Conservation (phyloP, 225 moss, liverwort and hornwort genomes). For the Polytrichum formosum region DNA sequence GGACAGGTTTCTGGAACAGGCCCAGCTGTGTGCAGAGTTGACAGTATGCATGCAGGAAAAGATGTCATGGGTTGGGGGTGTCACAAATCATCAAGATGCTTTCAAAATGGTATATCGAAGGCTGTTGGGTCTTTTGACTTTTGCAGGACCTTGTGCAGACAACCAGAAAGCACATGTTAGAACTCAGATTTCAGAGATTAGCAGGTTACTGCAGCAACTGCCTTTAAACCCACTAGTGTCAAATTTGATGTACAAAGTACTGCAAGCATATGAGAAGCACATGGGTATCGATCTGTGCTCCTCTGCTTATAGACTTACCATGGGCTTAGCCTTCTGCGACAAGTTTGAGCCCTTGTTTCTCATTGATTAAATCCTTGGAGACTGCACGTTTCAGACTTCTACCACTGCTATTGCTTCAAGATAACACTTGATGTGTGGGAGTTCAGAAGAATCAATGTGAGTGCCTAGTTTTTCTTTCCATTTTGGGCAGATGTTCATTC, state of each 20-base stretch:
- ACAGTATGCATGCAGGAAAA: slow-evolving; percentile 60
- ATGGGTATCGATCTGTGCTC: slow-evolving; percentile 55
- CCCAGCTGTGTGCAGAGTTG: slow-evolving; percentile 55
- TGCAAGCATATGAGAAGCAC: slow-evolving; percentile 61
- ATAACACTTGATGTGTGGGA: no score
- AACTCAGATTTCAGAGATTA: slow-evolving; percentile 53
- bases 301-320: slow-evolving; percentile 36
- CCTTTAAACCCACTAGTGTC: slow-evolving; percentile 89
- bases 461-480: no score
- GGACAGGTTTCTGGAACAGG: slow-evolving; percentile 52
- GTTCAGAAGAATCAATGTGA: no score
- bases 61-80: slow-evolving; percentile 92
- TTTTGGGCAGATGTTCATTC: no score
- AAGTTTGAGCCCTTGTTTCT: slow-evolving; percentile 87
- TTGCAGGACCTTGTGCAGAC: slow-evolving; percentile 47
- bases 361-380: slow-evolving; percentile 36
- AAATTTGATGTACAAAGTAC: slow-evolving; percentile 61
- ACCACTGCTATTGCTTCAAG: no score
- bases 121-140: slow-evolving; percentile 75
- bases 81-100: slow-evolving; percentile 93
- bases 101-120: slow-evolving; percentile 88
- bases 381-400: not conserved
- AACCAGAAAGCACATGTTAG: slow-evolving; percentile 31
- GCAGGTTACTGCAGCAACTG: slow-evolving; percentile 53
- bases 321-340: slow-evolving; percentile 57